Percentiles rank a stretch among this genome's conserved stretches.
phyloP scores from a whole-genome alignment of 202 grass and related monocot genomes.

The Saccharum hybrid region DNA sequence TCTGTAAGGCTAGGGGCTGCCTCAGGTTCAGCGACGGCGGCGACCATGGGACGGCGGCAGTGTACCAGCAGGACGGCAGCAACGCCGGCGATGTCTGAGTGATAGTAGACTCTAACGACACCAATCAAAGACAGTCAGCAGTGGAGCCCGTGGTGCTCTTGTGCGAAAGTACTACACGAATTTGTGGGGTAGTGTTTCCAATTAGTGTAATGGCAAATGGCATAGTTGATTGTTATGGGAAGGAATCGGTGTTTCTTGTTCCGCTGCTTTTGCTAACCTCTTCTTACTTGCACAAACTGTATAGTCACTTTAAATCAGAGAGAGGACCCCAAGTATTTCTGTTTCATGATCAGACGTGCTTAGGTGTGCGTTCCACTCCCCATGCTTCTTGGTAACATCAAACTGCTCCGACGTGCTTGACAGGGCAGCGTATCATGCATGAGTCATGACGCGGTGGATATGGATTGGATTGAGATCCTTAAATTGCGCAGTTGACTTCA shows the following conservation, averaged over 20 bases:
- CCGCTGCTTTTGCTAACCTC: neutral
- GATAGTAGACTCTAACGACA: neutral
- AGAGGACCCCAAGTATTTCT: neutral
- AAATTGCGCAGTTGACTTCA: too few relatives aligned
- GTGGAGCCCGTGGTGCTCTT: too few relatives aligned
- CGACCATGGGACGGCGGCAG: neutral
- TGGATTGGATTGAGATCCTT: too few relatives aligned
- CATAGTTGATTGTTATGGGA: neutral
- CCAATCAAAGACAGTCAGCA: too few relatives aligned
- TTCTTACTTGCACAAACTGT: neutral
- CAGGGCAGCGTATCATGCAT: too few relatives aligned
- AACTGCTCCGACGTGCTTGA: too few relatives aligned
- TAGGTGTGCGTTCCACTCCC: too few relatives aligned
- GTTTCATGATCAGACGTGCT: neutral
- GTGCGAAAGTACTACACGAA: neutral
- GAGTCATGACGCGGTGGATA: too few relatives aligned
- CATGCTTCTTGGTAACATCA: too few relatives aligned
- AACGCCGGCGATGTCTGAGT: constrained; percentile 28
- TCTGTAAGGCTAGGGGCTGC: constrained; percentile 54
- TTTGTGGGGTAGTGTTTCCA: neutral
- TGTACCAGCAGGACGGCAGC: neutral
- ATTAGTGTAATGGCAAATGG: too few relatives aligned
- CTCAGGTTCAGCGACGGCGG: constrained; percentile 43
- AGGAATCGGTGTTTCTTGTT: neutral
- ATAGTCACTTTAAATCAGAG: neutral